phyloP scores from a whole-genome alignment of 108 stramenopile species.

The Pseudonitzschia delicatissima region DNA sequence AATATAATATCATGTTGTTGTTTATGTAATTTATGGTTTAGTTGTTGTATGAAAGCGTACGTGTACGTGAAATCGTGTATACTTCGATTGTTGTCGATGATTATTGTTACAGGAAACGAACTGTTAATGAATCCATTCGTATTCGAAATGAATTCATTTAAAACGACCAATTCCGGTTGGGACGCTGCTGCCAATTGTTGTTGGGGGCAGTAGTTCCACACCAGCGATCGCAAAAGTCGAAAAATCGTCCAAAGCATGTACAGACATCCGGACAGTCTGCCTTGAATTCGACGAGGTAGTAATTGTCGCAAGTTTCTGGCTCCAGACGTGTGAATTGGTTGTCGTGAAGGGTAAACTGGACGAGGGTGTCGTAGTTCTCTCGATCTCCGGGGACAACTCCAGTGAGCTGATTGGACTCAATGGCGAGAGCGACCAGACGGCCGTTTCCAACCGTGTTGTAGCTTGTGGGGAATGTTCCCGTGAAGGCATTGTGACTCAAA shows the following conservation, averaged over 20 bases:
- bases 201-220: neutral
- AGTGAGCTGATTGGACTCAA: slow-evolving; percentile 43
- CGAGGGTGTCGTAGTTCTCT: slow-evolving; percentile 14
- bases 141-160: too few relatives aligned
- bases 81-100: too few relatives aligned
- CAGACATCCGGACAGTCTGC: slow-evolving; percentile 46
- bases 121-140: too few relatives aligned
- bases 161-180: neutral
- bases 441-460: slow-evolving; percentile 44
- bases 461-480: slow-evolving; percentile 32
- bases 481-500: slow-evolving; percentile 45
- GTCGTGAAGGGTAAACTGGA: slow-evolving; percentile 25
- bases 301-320: slow-evolving; percentile 24
- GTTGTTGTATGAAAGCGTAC: too few relatives aligned
- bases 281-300: slow-evolving; percentile 37
- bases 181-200: neutral
- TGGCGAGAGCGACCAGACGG: slow-evolving; percentile 24
- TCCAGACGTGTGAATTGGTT: slow-evolving; percentile 31
- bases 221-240: slow-evolving; percentile 4
- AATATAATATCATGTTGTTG: too few relatives aligned
- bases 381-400: slow-evolving; percentile 34
- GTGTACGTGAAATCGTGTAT: too few relatives aligned
- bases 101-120: too few relatives aligned
- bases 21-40: too few relatives aligned
- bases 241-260: slow-evolving; percentile 22